Evolutionary conservation across 805 yeast genomes (phyloP).

Genomic region (Yarrowia hollandica): DNA sequence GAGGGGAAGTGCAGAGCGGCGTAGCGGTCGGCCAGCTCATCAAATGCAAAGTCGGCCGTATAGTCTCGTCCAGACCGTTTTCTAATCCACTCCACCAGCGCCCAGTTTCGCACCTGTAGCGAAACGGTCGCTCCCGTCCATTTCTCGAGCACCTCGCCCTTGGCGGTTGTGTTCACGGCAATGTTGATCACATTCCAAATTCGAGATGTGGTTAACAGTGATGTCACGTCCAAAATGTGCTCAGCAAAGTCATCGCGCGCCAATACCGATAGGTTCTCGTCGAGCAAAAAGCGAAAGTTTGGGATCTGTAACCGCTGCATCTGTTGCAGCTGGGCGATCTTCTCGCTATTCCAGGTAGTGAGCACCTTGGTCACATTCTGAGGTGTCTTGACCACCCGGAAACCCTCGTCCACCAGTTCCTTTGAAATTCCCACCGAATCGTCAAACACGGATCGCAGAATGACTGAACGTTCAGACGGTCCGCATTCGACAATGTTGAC

Average conservation of each 20-base stretch:
- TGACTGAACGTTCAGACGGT: conserved; percentile 33
- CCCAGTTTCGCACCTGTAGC: conserved; percentile 42
- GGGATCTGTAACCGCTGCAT: conserved; percentile 29
- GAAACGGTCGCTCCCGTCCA: conserved; percentile 44
- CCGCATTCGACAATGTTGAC: conserved; percentile 44
- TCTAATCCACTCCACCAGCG: conserved; percentile 44
- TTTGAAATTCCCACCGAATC: conserved; percentile 42
- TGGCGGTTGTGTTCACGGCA: conserved; percentile 38
- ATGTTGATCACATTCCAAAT: conserved; percentile 43
- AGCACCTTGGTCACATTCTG: conserved; percentile 33
- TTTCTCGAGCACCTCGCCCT: conserved; percentile 34
- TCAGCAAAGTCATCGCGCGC: conserved; percentile 18
- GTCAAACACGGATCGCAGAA: conserved; percentile 43
- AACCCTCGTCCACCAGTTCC: conserved; percentile 44
- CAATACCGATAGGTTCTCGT: conserved; percentile 8
- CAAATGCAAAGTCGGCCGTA: conserved; percentile 45
- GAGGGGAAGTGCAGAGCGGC: conserved; percentile 39
- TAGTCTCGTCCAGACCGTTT: conserved; percentile 42
- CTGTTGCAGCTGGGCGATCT: background rate
- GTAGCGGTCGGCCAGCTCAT: conserved; percentile 43
- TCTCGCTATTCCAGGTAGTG: conserved; percentile 1
- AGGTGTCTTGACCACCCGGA: conserved; percentile 40
- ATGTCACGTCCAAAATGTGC: conserved; percentile 2
- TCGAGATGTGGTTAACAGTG: conserved; percentile 39
- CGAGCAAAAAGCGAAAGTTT: conserved; percentile 33